Base-by-base conservation (phyloP, 2,329 filamentous ascomycete genomes). In the Exophiala sp. region DNA sequence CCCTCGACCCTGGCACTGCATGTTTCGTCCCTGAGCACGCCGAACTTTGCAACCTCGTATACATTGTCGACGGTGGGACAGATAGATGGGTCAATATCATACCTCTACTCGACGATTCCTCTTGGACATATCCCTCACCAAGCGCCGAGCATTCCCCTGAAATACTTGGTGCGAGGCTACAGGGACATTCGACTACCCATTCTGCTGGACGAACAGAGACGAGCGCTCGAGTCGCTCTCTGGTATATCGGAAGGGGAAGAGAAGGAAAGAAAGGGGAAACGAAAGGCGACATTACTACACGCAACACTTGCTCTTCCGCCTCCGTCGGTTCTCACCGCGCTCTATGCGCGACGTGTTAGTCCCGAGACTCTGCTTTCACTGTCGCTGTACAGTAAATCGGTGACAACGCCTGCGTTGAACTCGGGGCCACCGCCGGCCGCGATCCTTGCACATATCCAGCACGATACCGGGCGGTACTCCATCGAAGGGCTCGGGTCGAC, bases 11-110 rank as follows among this genome's bases (percentile, higher is more conserved):
- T 97, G 41, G 85, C 88, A 53, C 74, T 98, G 46, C 88, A 88
- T 50, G 80, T 97, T 50, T 95, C 91, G 6, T 94, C 93, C 6
- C 83, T 98, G 23, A 88, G 90, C 6, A 90, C 90, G 14, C 85
- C 88, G 7, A 88, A 95, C 67, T 96, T 97, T 63, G 91, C 90
- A 19, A 95, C 90, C 13, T 91, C 89, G 30, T 98, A 98, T 69
- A 86, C 88, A 35, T 80, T 98, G 38, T 88, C 89, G 53, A 94
- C 85, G 35, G 79, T 94, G 13, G 93, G 91, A 52, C 78, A 95
- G 29, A 90, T 98, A 44, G 91, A 97, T 71, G 93, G 93, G 66
- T 95, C 89, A n/a, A 80, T 98, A 50, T 95, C 90, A 11, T 98
- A 97, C 70, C 80, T 98, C 46, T 97, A 95, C 73, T 94, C 89